Base-by-base conservation (phyloP, 768 basidiomycete genomes). In the Calocera viscosa region DNA sequence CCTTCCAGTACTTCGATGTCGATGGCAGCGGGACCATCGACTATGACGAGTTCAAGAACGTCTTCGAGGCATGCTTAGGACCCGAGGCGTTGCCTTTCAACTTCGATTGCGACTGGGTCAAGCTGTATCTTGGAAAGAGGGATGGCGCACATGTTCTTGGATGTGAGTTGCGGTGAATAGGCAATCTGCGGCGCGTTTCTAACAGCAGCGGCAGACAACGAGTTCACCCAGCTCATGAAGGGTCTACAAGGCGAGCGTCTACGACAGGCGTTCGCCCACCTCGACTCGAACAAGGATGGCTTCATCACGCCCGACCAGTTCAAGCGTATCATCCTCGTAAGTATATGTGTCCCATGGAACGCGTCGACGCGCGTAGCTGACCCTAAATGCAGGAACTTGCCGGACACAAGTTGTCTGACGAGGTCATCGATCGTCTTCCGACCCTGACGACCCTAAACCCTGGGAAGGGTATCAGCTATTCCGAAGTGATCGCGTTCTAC, bases 151-250 rank as follows among this genome's bases (percentile, higher is more conserved):
- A 94, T 74, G 92, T 94, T 68, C 81, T 96, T 66, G 92, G 92
- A 78, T 96, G 94, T 93, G 72, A 72, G 89, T 81, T 5, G 5
- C 19, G 12, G 2, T 53, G 65, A 66, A 26, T 33, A 10, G 12
- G 30, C 38, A 66, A 70, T 5, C 72, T 5, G 60, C 69, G 34
- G 1, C 7, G 30, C 30, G 24, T 67, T 28, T 28, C 66, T n/a
- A 32, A 66, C 16, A 47, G 65, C 65, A 34, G 49, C 67, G 74
- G 64, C 71, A 93, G 90, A 94, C 79, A 90, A 90, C 75, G 94
- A 98, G 77, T 98, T 98, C 78, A 96, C 94, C 33, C 94, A 97
- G 78, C 79, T 98, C 68, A 96, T 99, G 92, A 98, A 97, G 77
- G 95, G 94, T 47, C 83, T 97, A 66, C 96, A 97, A 79, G 96